phyloP scores from a whole-genome alignment of 2,329 filamentous ascomycete species.

The Trichoderma sp. region DNA sequence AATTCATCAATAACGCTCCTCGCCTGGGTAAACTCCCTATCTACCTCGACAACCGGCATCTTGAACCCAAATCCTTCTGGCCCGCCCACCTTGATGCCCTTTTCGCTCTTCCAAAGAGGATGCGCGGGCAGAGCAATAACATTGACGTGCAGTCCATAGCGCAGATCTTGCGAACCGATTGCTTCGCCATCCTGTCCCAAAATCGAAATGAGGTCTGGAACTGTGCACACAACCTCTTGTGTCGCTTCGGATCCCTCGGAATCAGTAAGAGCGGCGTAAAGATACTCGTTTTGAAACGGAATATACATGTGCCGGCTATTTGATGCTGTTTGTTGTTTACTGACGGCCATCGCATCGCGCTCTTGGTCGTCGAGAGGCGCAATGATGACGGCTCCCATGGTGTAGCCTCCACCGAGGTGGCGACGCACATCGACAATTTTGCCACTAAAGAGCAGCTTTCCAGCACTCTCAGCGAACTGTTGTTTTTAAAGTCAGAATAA shows the following conservation, averaged over 20 bases:
- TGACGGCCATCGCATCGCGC: conserved; percentile 24
- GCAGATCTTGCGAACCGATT: conserved; percentile 48
- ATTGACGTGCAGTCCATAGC: conserved; percentile 49
- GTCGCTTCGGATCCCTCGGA: conserved; percentile 30
- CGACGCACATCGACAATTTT: conserved; percentile 42
- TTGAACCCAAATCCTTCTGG: conserved; percentile 35
- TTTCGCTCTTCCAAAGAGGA: conserved; percentile 46
- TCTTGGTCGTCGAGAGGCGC: conserved; percentile 34
- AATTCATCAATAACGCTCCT: conserved; percentile 43
- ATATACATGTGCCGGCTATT: conserved; percentile 36
- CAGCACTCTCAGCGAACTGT: conserved; percentile 33
- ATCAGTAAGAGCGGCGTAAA: conserved; percentile 38
- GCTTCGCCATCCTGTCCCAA: conserved; percentile 46
- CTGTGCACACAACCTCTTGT: conserved; percentile 35
- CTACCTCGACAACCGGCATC: conserved; percentile 30
- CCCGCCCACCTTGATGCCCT: conserved; percentile 35
- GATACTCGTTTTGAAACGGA: conserved; percentile 43
- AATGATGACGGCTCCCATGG: conserved; percentile 39
- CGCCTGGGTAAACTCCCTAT: conserved; percentile 42
- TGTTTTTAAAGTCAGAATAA: neutral
- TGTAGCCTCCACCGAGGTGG: conserved; percentile 40
- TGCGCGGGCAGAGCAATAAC: conserved; percentile 50
- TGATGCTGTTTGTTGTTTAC: conserved; percentile 18
- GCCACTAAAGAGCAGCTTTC: conserved; percentile 38
- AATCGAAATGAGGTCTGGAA: conserved; percentile 38